A percentile compares a stretch with the other conserved stretches of the same genome.
Evolutionary conservation across 2,329 filamentous ascomycete species (phyloP).

Genomic region (Trichoderma polysporum): DNA sequence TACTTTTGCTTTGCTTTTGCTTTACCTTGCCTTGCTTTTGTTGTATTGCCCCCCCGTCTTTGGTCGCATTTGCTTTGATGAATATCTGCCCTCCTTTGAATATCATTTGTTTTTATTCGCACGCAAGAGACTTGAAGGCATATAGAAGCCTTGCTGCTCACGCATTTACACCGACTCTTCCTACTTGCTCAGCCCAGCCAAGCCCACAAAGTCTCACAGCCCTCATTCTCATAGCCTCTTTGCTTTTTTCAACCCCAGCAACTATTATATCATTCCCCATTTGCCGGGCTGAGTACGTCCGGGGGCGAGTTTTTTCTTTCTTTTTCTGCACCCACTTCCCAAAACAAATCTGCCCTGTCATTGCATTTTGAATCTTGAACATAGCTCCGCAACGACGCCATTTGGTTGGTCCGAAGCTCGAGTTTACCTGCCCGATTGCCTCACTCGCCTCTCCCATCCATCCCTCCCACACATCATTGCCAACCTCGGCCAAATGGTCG

Average conservation of each 20-base stretch:
- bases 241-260: background rate
- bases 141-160: slow-evolving; percentile 13
- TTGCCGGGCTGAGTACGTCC: slow-evolving; percentile 27
- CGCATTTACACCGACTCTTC: slow-evolving; percentile 32
- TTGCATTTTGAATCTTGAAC: slow-evolving; percentile 18
- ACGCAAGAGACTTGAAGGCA: background rate
- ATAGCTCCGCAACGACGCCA: slow-evolving; percentile 4
- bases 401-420: background rate
- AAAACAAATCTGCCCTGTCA: slow-evolving; percentile 5
- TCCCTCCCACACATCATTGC: slow-evolving; percentile 16
- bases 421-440: slow-evolving; percentile 28
- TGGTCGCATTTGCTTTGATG: background rate
- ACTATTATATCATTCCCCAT: slow-evolving; percentile 26
- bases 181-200: slow-evolving; percentile 21
- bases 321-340: background rate
- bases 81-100: background rate
- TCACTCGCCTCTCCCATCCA: slow-evolving; percentile 22
- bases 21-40: background rate
- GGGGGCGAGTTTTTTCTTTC: slow-evolving; percentile 20
- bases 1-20: background rate
- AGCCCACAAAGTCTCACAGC: background rate
- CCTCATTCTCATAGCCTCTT: slow-evolving; percentile 14
- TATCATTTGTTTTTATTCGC: background rate
- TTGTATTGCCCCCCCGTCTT: background rate
- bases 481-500: slow-evolving; percentile 21